These are phyloP conservation scores for Mortierella polycephala DNA, from an alignment of 371 early-diverging fungal species.

Conservation along the genomic window DNA sequence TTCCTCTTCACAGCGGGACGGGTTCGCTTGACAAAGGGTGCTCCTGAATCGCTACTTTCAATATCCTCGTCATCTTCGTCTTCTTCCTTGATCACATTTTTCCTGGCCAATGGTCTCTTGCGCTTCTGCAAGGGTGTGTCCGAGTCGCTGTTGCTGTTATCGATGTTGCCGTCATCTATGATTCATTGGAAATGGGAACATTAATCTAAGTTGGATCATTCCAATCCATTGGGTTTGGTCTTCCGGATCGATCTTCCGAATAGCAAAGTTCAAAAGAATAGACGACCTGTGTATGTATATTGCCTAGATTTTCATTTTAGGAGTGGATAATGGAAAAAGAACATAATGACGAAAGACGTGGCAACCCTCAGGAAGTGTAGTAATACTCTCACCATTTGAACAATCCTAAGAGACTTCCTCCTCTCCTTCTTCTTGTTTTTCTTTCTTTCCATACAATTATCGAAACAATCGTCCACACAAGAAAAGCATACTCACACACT, in stretches of 20 bases:
- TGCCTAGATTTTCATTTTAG: no score
- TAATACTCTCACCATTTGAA: no score
- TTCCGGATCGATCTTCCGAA: background rate
- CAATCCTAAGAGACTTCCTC: no score
- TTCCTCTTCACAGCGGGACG: constrained; percentile 25
- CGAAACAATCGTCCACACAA: no score
- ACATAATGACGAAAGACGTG: no score
- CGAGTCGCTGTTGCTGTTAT: constrained; percentile 38
- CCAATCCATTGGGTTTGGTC: background rate
- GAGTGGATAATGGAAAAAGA: no score
- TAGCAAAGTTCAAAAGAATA: no score
- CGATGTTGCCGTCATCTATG: constrained; percentile 24
- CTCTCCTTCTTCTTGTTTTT: no score
- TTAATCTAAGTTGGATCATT: background rate
- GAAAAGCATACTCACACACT: no score
- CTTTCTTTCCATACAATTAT: no score
- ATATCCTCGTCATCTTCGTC: constrained; percentile 25
- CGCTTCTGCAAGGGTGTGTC: constrained; percentile 46
- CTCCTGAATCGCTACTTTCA: constrained; percentile 22
- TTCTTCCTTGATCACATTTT: constrained; percentile 32
- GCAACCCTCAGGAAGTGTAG: no score
- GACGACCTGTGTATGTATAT: no score
- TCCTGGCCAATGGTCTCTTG: constrained; percentile 29
- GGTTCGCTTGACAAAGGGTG: constrained; percentile 17
- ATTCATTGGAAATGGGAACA: background rate